Conservation (phyloP, 306 rosid species). For the Acacia acuminata region DNA sequence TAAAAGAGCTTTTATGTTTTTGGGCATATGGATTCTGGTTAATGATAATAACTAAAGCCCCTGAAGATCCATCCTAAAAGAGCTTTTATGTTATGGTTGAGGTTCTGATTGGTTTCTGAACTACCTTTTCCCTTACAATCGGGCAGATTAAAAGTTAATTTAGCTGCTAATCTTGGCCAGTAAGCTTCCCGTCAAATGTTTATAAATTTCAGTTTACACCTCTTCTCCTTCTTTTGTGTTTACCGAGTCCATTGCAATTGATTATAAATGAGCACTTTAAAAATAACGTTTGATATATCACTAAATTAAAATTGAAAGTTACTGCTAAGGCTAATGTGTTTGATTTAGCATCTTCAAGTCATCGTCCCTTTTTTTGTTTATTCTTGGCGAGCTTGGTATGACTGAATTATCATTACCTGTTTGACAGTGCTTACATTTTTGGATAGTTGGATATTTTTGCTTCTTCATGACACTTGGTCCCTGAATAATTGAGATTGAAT, state of each 20-base stretch:
- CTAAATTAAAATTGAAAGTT: background rate
- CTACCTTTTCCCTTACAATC: background rate
- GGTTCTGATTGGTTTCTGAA: background rate
- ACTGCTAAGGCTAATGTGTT: background rate
- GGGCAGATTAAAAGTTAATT: background rate
- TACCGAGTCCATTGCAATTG: background rate
- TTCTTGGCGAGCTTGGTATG: background rate
- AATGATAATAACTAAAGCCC: slow-evolving; percentile 12
- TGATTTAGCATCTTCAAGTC: background rate
- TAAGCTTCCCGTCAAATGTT: background rate
- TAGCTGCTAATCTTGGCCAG: background rate
- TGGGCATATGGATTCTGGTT: slow-evolving; percentile 12
- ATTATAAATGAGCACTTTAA: background rate
- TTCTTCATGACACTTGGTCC: background rate
- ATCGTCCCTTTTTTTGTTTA: background rate
- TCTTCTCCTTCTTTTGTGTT: background rate
- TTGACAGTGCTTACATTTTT: background rate
- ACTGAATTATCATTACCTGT: background rate
- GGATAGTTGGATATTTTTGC: background rate
- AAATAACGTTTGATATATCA: background rate
- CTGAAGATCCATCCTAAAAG: background rate
- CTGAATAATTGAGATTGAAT: background rate
- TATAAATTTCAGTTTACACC: background rate
- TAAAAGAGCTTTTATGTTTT: background rate
- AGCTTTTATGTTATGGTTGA: background rate